A percentile compares a stretch with the other conserved stretches of the same genome.
These are phyloP conservation scores for Clonostachys solani DNA, from an alignment of 2,329 filamentous ascomycete genomes.

Conservation along the genomic window DNA sequence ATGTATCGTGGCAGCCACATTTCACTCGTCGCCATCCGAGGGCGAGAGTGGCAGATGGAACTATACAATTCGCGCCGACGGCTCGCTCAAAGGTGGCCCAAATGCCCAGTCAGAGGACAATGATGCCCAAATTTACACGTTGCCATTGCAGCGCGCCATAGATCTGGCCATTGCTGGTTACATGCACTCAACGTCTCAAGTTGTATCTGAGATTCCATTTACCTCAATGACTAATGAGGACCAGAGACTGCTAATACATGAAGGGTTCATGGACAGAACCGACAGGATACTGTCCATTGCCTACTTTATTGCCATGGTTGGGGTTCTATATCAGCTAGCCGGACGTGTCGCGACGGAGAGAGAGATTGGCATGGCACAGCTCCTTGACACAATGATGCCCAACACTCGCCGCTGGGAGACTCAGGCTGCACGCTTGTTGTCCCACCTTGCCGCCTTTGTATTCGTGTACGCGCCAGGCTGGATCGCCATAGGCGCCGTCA, in stretches of 20 bases:
- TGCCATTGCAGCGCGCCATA: neutral
- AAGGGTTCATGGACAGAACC: neutral
- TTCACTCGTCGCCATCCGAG: neutral
- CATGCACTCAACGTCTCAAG: neutral
- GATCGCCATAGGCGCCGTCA: conserved; percentile 30
- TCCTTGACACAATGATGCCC: conserved; percentile 23
- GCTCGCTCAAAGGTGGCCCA: neutral
- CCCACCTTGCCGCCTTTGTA: conserved; percentile 17
- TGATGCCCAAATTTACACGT: neutral
- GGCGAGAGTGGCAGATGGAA: neutral
- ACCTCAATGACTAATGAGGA: neutral
- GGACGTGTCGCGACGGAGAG: conserved; percentile 18
- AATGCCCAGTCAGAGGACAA: neutral
- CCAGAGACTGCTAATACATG: neutral
- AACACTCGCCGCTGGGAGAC: conserved; percentile 32
- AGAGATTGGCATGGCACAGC: conserved; percentile 21
- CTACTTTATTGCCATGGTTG: neutral
- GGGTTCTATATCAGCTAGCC: conserved; percentile 5
- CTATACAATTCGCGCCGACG: neutral
- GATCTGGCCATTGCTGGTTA: neutral
- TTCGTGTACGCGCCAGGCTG: conserved; percentile 27
- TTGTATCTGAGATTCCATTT: neutral
- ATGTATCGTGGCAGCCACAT: conserved; percentile 1
- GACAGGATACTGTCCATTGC: neutral
- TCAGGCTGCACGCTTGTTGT: conserved; percentile 13